phyloP scores from a whole-genome alignment of 176 grass and related monocot species.

The Cenchrus purpureus region DNA sequence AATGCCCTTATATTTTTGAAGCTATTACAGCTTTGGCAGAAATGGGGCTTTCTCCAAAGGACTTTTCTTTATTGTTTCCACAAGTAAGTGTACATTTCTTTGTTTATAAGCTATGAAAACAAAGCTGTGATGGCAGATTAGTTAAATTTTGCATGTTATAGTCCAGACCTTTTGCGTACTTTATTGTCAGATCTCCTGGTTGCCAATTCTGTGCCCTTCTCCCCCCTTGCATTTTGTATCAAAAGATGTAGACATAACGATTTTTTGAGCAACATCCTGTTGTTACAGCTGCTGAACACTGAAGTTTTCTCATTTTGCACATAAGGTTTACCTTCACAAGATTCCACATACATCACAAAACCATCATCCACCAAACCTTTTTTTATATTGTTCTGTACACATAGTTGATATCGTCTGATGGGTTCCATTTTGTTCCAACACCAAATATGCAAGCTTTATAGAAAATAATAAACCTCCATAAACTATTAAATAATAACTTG shows the following conservation, averaged over 20 bases:
- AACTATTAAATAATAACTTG: not conserved
- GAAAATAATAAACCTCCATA: conserved; percentile 11
- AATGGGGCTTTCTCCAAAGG: conserved; percentile 86
- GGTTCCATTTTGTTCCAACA: not conserved
- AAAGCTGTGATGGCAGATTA: conserved; percentile 10
- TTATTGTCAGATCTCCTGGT: not conserved
- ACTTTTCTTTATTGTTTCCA: conserved; percentile 75
- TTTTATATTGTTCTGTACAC: not conserved
- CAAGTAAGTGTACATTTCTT: conserved; percentile 61
- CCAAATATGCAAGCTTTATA: not conserved
- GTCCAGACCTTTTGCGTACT: not conserved
- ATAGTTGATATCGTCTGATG: not conserved
- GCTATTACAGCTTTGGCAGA: conserved; percentile 89
- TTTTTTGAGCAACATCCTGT: conserved; percentile 9
- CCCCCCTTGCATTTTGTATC: not conserved
- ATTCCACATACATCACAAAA: conserved; percentile 25
- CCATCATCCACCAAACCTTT: not conserved
- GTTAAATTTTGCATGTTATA: conserved; percentile 7
- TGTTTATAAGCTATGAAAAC: conserved; percentile 18
- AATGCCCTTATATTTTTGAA: conserved; percentile 89
- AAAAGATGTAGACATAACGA: not conserved
- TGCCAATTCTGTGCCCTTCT: not conserved
- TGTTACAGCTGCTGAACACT: not conserved
- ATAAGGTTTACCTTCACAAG: not conserved
- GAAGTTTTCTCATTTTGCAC: not conserved